phyloP scores from a whole-genome alignment of 495 filamentous ascomycete species.

The Lophium mytilinum region DNA sequence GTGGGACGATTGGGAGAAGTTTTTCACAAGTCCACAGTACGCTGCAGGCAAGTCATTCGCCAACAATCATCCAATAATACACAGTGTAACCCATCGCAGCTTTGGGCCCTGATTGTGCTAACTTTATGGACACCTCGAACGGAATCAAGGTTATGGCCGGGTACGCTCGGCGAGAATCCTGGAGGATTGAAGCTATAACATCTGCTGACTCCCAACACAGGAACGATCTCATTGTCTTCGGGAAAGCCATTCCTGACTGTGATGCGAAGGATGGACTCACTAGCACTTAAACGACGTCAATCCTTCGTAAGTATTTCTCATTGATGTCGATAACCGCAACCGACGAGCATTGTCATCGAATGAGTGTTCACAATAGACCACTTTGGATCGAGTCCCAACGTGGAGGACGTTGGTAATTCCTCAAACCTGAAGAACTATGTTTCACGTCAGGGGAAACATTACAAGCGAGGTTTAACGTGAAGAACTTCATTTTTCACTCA shows the following conservation, averaged over 20 bases:
- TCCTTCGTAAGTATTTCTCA: too few species aligned
- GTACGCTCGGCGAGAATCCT: constrained; percentile 9
- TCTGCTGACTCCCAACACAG: neutral
- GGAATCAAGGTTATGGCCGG: constrained; percentile 27
- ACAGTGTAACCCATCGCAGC: neutral
- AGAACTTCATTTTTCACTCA: too few species aligned
- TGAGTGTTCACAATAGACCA: too few species aligned
- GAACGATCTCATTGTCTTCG: constrained; percentile 18
- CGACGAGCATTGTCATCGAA: too few species aligned
- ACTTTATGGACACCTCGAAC: constrained; percentile 23
- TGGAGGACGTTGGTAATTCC: too few species aligned
- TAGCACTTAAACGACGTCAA: too few species aligned
- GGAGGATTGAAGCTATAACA: neutral
- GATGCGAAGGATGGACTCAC: constrained; percentile 18
- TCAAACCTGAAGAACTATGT: too few species aligned
- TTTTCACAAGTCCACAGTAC: constrained; percentile 21
- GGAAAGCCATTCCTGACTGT: constrained; percentile 14
- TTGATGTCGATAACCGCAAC: too few species aligned
- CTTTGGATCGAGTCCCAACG: too few species aligned
- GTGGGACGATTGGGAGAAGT: constrained; percentile 28
- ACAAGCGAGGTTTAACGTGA: too few species aligned
- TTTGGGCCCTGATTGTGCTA: constrained; percentile 20
- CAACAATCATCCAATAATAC: too few species aligned
- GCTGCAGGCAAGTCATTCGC: neutral
- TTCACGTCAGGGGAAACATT: too few species aligned